A percentile compares a stretch with the other conserved stretches of the same genome.
Evolutionary conservation across 345 rosid genomes (phyloP).

Genomic region (Hibiscus mutabilis): DNA sequence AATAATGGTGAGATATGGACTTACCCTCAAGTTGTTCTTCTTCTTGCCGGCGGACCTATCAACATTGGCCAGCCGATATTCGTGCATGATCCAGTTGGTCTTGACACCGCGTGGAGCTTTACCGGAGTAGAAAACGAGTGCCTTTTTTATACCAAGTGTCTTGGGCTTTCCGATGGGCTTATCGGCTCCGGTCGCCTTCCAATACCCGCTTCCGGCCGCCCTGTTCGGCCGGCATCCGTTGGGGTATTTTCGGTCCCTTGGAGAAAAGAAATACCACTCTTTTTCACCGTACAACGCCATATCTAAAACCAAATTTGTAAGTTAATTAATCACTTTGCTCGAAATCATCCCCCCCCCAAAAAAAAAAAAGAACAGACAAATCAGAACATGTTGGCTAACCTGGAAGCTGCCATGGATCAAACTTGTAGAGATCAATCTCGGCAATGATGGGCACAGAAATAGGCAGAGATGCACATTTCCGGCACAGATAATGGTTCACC

Average conservation of each 20-base stretch:
- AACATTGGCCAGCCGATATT: slow-evolving; percentile 80
- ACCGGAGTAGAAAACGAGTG: slow-evolving; percentile 82
- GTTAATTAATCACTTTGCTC: not conserved
- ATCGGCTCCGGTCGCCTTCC: slow-evolving; percentile 87
- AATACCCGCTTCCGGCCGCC: slow-evolving; percentile 7
- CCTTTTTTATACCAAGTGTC: slow-evolving; percentile 71
- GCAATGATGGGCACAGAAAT: slow-evolving; percentile 66
- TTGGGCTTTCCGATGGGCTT: slow-evolving; percentile 83
- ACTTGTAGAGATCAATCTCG: slow-evolving; percentile 80
- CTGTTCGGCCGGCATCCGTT: slow-evolving; percentile 5
- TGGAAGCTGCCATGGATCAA: slow-evolving; percentile 91
- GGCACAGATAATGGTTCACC: slow-evolving; percentile 61
- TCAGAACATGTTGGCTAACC: slow-evolving; percentile 28
- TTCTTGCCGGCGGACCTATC: slow-evolving; percentile 66
- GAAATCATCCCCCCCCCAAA: not conserved
- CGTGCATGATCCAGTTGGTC: slow-evolving; percentile 98
- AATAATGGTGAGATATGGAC: not conserved
- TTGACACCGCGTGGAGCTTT: slow-evolving; percentile 78
- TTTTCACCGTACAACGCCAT: slow-evolving; percentile 78
- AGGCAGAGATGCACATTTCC: slow-evolving; percentile 54
- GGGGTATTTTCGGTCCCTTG: slow-evolving; percentile 3
- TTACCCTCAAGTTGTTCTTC: slow-evolving; percentile 56
- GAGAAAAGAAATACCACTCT: slow-evolving; percentile 23
- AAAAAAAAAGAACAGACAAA: no score
- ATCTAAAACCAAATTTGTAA: slow-evolving; percentile 26